Evolutionary conservation across 2,329 filamentous ascomycete genomes (phyloP), one percentile per base, ranked within the genome.

Genomic region (Aspergillus sergii): DNA sequence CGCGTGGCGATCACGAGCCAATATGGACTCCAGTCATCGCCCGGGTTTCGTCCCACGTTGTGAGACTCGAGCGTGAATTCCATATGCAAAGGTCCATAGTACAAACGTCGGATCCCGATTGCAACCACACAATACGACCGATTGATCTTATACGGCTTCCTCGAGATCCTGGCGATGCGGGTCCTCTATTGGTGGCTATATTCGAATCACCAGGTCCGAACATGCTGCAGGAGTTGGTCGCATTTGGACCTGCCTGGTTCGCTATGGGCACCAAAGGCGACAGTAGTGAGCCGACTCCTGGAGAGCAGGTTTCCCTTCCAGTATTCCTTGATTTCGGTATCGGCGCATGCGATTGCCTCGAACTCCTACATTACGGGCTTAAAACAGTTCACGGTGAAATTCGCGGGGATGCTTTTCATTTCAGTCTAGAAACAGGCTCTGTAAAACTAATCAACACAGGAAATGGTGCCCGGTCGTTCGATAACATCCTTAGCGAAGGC

Each of bases 331-430:
- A 96, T 72, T 97, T 97, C 74, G 94, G 94, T 34, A 92, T 97
- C 63, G 94, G 94, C 28, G 91, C 94, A 1, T 88, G 91, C 7
- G 88, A 96, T 76, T 96, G 92, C 73, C 80, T 96, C 55, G 94
- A 97, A 76, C 88, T 96, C 54, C 81, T 98, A n/a, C 94, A 98
- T 72, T 93, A 97, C 77, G 89, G 91, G 10, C 87, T 94, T 62
- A 90, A 92, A 64, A 88, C 93, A 62, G 90, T 97, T 1, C 94
- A 97, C 71, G 94, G 94, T 51, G 94, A 98, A 78, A 89, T 98
- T 57, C 87, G 94, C 32, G 91, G 89, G 6, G 94, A 98, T 77
- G 91, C 93, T 0, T 97, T 97, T 72, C 93, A 97, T 74, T 96
- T 92, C 81, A 91, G 91, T 70, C 75, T 82, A 16, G 87, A 93